These are phyloP conservation scores for Claviceps digitariae DNA, from an alignment of 2,329 filamentous ascomycete genomes.

Conservation along the genomic window DNA sequence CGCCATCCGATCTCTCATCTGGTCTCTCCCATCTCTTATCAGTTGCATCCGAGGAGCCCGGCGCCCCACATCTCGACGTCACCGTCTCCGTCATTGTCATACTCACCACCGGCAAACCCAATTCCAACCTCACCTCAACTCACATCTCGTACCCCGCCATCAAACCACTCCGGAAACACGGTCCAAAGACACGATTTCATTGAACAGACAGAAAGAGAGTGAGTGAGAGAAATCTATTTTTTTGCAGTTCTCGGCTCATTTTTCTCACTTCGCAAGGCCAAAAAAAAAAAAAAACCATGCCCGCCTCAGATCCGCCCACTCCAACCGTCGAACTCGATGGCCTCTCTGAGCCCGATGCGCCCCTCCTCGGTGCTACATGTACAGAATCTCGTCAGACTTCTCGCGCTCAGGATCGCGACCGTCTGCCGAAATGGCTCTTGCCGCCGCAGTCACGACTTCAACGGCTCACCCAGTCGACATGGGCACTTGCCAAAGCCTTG, in stretches of 20 bases:
- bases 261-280: no score
- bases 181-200: background rate
- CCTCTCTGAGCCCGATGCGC: background rate
- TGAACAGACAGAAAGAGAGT: background rate
- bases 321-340: slow-evolving; percentile 4
- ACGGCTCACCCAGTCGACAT: background rate
- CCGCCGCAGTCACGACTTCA: background rate
- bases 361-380: background rate
- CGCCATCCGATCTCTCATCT: background rate
- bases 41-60: background rate
- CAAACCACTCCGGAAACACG: background rate
- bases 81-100: background rate
- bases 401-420: background rate
- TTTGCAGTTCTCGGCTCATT: no score
- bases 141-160: background rate
- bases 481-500: background rate
- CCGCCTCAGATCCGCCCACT: background rate
- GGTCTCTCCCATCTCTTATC: background rate
- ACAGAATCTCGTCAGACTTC: background rate
- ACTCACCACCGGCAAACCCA: background rate
- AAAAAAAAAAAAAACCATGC: background rate
- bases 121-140: background rate
- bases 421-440: slow-evolving; percentile 2
- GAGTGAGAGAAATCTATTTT: background rate
- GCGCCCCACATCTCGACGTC: background rate